Percentiles rank a stretch among this genome's conserved stretches.
Conservation (phyloP, 768 basidiomycete species). For the Podaxis sp. region DNA sequence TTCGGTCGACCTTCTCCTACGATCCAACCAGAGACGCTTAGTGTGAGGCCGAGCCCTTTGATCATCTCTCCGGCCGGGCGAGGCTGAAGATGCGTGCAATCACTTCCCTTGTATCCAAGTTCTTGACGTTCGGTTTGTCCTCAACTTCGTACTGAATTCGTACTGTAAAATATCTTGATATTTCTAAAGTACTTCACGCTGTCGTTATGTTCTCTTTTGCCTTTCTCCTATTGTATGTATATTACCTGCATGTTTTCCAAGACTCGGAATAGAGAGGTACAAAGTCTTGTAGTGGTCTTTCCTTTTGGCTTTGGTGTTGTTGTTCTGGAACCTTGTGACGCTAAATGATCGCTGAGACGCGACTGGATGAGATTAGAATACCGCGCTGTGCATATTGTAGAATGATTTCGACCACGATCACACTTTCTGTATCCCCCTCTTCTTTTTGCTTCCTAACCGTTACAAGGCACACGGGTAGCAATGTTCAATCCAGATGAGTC, state of each 20-base stretch:
- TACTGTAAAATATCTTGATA: neutral
- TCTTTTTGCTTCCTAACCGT: neutral
- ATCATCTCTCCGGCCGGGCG: neutral
- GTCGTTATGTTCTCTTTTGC: neutral
- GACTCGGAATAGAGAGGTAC: neutral
- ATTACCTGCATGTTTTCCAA: neutral
- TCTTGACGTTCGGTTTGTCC: neutral
- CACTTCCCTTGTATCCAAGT: neutral
- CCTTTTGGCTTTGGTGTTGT: neutral
- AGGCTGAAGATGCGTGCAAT: neutral
- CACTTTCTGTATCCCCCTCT: neutral
- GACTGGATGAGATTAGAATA: neutral
- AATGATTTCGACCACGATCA: neutral
- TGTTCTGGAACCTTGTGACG: neutral
- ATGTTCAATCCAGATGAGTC: conserved; percentile 12
- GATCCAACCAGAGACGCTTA: neutral
- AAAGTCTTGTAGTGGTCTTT: neutral
- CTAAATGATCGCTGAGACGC: neutral
- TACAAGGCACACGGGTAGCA: neutral
- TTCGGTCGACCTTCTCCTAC: conserved; percentile 20
- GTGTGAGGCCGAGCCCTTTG: neutral
- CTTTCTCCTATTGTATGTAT: neutral
- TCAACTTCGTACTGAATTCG: neutral
- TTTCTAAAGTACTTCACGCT: neutral
- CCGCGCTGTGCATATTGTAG: neutral